Evolutionary conservation across 352 stramenopile genomes (phyloP), one percentile per base, ranked within the genome.

Genomic region (Globisporangium cederbergense): DNA sequence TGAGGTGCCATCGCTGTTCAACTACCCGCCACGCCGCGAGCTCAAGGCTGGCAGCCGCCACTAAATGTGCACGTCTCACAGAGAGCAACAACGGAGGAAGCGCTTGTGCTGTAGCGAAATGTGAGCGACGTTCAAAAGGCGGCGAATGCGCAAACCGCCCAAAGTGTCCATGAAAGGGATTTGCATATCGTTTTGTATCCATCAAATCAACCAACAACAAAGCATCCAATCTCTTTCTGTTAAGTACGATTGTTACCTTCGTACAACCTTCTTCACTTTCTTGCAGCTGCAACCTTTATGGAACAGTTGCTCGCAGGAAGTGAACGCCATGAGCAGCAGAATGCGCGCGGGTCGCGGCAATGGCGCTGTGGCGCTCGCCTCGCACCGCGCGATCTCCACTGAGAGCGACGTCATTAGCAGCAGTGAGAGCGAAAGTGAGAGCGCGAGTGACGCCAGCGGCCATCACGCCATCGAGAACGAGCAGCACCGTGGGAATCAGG

Each of bases 1-100:
- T 62, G 52, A 66, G 25, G 86, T 74, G 47, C 86, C 86, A 30
- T 88, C 60, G 74, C 73, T 95, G 51, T 93, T 93, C 62, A 74
- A 95, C 72, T 81, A 76, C 69, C 86, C 86, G 16, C 73, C 81
- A 49, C 72, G 45, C 49, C 84, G 84, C 67, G 78, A 76, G 65
- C 65, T 95, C 59, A 93, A 95, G 70, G 70, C 34, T 10, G 32
- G 75, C 40, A 55, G 49, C 22, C 65, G 81, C 40, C 83, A 93
- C 70, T 93, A 91, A 66, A 42, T 43, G n/a, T 8, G 38, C 54
- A 20, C 13, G 22, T n/a, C 2, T 51, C 4, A 32, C 10, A 57
- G 38, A 49, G 20, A 2, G 13, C 10, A 54, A 11, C 32, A 36
- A 36, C 32, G 10, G 36, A 42, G 34, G 36, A 10, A 20, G 36